Conservation (phyloP, 169 alveolate species). For the Cryptosporidium sp. region DNA sequence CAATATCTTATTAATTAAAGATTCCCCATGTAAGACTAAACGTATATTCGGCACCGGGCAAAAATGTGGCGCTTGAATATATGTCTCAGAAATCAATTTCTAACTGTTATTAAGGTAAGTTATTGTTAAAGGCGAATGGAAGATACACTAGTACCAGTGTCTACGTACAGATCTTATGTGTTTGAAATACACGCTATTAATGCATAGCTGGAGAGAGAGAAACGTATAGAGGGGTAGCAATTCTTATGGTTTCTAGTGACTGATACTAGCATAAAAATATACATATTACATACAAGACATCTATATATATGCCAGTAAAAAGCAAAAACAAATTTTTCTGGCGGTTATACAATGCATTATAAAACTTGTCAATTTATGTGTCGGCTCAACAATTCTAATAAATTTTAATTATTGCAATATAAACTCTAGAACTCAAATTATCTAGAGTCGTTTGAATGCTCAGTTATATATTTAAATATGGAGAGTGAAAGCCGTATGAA, state of each 20-base stretch:
- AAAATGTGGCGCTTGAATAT: conserved; percentile 19
- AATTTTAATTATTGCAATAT: conserved; percentile 18
- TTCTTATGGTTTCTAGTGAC: conserved; percentile 49
- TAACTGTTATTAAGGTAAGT: not conserved
- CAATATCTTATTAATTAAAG: conserved; percentile 19
- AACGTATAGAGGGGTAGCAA: conserved; percentile 77
- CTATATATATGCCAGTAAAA: conserved; percentile 72
- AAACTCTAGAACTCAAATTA: not conserved
- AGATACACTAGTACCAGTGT: conserved; percentile 47
- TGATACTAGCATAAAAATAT: conserved; percentile 70
- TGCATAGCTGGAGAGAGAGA: conserved; percentile 75
- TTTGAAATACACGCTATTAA: conserved; percentile 49
- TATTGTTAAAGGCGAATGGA: conserved; percentile 61
- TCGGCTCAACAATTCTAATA: conserved; percentile 14
- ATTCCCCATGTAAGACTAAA: conserved; percentile 69
- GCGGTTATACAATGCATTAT: conserved; percentile 74
- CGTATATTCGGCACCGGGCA: conserved; percentile 46
- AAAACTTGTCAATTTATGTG: conserved; percentile 76
- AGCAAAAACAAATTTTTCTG: conserved; percentile 20
- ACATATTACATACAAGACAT: conserved; percentile 75
- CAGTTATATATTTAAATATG: conserved; percentile 42
- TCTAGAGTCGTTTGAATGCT: conserved; percentile 65
- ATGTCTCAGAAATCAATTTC: conserved; percentile 30
- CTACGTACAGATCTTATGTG: conserved; percentile 75
- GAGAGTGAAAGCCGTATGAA: conserved; percentile 73